These are phyloP conservation scores for Dovyalis caffra DNA, from an alignment of 345 rosid genomes.

Conservation along the genomic window DNA sequence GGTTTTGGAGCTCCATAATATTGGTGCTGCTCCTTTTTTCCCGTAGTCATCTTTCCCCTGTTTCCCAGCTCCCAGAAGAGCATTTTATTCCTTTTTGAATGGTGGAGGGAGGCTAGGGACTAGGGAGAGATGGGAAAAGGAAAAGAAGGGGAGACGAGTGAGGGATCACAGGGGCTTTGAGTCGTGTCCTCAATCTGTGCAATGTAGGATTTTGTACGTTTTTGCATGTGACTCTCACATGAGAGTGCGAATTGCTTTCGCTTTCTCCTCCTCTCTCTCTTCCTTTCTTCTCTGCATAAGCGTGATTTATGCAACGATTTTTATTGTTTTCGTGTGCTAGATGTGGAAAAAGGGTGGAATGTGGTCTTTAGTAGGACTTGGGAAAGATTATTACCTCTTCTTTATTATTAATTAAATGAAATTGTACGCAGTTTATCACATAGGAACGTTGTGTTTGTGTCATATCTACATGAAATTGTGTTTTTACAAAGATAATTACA, in stretches of 20 bases:
- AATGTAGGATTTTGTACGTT: not conserved
- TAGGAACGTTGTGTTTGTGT: no score
- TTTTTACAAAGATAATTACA: no score
- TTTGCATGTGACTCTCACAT: constrained; percentile 32
- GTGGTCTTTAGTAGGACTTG: not conserved
- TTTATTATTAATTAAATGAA: no score
- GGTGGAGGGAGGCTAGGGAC: not conserved
- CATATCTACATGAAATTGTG: no score
- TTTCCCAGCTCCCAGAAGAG: constrained; percentile 12
- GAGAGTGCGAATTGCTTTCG: constrained; percentile 12
- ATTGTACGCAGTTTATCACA: no score
- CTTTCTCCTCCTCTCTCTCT: no score
- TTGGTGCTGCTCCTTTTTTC: constrained; percentile 1
- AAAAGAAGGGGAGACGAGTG: not conserved
- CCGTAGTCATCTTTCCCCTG: constrained; percentile 18
- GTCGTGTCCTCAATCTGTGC: not conserved
- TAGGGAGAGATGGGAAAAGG: not conserved
- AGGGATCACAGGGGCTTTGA: not conserved
- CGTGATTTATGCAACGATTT: constrained; percentile 38
- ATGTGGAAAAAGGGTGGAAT: not conserved
- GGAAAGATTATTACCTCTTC: not conserved
- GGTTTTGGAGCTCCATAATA: not conserved
- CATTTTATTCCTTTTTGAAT: constrained; percentile 9
- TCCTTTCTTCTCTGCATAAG: not conserved
- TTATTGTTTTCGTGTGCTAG: constrained; percentile 13